A percentile compares a stretch with the other conserved stretches of the same genome.
Conservation (phyloP, 345 rosid species). For the Salix purpurea region DNA sequence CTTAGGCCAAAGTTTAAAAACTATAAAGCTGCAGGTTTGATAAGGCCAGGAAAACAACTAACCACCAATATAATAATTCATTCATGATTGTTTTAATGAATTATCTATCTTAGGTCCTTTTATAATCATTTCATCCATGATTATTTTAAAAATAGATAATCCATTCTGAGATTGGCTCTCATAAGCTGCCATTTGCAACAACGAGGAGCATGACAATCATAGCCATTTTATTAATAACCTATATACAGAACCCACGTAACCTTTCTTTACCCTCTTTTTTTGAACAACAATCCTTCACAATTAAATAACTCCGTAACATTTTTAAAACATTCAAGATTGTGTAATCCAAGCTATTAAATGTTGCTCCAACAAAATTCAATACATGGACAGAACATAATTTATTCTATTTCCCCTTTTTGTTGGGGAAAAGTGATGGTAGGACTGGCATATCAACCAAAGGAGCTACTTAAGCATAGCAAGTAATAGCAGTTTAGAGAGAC, state of each 20-base stretch:
- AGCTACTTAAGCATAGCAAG: neutral
- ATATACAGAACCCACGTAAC: neutral
- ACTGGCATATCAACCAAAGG: neutral
- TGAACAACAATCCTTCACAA: neutral
- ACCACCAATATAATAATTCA: neutral
- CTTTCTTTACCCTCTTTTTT: neutral
- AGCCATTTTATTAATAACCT: neutral
- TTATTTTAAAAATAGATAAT: too few relatives aligned
- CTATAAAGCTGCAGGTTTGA: neutral
- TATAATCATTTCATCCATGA: too few relatives aligned
- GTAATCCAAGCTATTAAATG: neutral
- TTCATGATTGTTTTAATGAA: too few relatives aligned
- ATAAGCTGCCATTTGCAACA: neutral
- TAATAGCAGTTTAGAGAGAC: neutral
- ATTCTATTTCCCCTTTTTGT: neutral
- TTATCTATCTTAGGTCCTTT: too few relatives aligned
- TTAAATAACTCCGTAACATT: neutral
- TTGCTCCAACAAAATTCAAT: neutral
- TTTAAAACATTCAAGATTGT: neutral
- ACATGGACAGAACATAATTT: neutral
- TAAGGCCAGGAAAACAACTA: neutral
- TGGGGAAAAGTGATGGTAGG: neutral
- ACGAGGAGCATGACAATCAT: neutral
- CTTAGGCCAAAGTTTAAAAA: neutral
- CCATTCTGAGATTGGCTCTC: neutral